Base-by-base conservation (phyloP, 192 early-diverging fungal genomes). In the Thoreauomyces humboldtii region DNA sequence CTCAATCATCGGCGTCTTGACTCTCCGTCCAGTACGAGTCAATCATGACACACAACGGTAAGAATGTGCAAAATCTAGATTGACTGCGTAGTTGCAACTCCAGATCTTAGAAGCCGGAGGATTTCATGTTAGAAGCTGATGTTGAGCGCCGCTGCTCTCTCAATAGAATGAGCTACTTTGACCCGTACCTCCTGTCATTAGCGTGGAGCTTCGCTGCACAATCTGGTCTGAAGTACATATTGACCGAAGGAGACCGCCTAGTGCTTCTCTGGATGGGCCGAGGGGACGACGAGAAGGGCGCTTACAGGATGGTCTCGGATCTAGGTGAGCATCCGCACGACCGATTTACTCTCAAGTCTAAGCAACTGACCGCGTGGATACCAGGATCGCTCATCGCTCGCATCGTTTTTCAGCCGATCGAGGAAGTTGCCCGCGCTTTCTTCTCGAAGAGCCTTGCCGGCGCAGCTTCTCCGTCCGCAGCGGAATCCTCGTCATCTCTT, bases 221-320 rank as follows among this genome's bases (percentile, higher is more conserved):
- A 71, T 91, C 93, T 0, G 52, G 93, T 15, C 75, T 97, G n/a
- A 99, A 99, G 69, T 91, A 97, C 67, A 47, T 95, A 11, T 68
- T 99, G 29, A 97, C 96, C 3, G 92, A 95, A 73, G 96, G 94
- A n/a, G 96, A 99, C 73, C 93, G 92, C 67, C 89, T 99, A 78
- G 63, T 93, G n/a, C 81, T 72, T 22, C 55, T 59, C 2, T 58
- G 42, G 60, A 56, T 59, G 32, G 65, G 70, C 22, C 51, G 34
- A 7, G 17, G 34, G 24, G 58, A 50, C 38, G 68, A 65, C 27
- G 52, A 70, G 21, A 73, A 74, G 32, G 69, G 76, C 14, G 57
- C 44, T 2, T 78, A 78, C 51, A 51, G 38, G 36, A 21, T 72
- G 15, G 76, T 78, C 5, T 62, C 55, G 1, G 67, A 74, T 63